Evolutionary conservation across 495 filamentous ascomycete genomes (phyloP), one percentile per base, ranked within the genome.

Genomic region (Patellaria atrata): DNA sequence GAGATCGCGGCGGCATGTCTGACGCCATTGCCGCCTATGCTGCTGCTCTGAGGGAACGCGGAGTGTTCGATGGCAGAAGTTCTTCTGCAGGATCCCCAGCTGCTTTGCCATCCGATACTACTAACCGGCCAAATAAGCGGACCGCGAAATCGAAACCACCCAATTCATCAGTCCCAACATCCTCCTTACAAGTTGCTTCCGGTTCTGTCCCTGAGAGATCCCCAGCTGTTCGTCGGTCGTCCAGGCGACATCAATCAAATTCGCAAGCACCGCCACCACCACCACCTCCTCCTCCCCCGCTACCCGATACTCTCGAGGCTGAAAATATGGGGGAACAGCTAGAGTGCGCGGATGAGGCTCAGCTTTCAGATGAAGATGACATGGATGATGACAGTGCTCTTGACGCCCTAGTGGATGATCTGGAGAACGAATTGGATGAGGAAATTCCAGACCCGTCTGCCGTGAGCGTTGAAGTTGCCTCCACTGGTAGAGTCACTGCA

Each of bases 261-360:
- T 54, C 36, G 2, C 49, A 55, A 37, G 41, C 50, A 21, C 33
- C 61, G 7, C 45, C 61, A 33, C 44, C 61, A 22, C 51, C 63
- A 21, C 51, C 67, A 25, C 59, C 71, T 8, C 59, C 66, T 6
- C 57, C 63, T 22, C 56, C 71, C 31, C 60, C 65, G 5, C 64
- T 63, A 16, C 40, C 55, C 7, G n/a, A n/a, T n/a, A n/a, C n/a
- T n/a, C n/a, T n/a, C n/a, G 52, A 50, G 15, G 44, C 49, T 18
- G 28, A 33, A 10, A 38, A 15, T 14, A 30, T 42, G 7, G 55
- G 60, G 35, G 57, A 75, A 41, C 72, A 79, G 0, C 57, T 99
- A 3, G 89, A 96, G 57, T 96, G 89, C 54, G 87, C 89, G 16
- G 91, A 96, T 57, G 89, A 96, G 58, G 75, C 77, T 51, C 82